Evolutionary conservation across 495 filamentous ascomycete genomes (phyloP).

Genomic region (Penicillium lividum): DNA sequence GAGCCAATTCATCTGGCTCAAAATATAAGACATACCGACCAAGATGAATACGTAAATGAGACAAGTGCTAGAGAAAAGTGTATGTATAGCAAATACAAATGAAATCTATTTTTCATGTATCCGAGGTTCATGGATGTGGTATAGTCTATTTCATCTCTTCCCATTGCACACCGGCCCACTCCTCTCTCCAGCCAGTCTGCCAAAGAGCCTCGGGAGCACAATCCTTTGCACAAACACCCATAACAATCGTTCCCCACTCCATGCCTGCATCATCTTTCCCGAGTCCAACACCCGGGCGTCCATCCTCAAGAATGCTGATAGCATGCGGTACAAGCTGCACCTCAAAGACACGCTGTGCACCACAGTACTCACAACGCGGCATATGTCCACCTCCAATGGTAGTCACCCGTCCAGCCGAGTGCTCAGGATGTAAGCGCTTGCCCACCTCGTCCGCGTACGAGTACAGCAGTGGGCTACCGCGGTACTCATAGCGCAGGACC

Average conservation of each 20-base stretch:
- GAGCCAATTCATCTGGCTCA: conserved; percentile 11
- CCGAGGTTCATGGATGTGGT: not conserved
- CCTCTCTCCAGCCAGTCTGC: conserved; percentile 74
- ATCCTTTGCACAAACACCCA: conserved; percentile 78
- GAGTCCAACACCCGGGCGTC: conserved; percentile 62
- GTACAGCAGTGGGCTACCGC: conserved; percentile 79
- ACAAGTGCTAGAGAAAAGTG: too few relatives aligned
- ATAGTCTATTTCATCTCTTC: conserved; percentile 62
- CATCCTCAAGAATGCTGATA: conserved; percentile 84
- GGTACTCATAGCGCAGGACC: conserved; percentile 88
- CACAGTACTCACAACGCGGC: conserved; percentile 77
- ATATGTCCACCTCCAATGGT: conserved; percentile 46
- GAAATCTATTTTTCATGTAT: not conserved
- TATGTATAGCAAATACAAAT: not conserved
- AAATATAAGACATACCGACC: conserved; percentile 18
- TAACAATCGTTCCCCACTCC: conserved; percentile 97
- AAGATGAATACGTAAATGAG: not conserved
- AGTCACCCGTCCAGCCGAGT: conserved; percentile 28
- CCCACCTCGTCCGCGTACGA: conserved; percentile 73
- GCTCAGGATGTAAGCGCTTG: conserved; percentile 52
- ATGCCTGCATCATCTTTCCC: conserved; percentile 71
- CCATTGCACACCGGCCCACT: conserved; percentile 98
- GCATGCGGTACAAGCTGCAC: conserved; percentile 88
- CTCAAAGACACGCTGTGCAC: conserved; percentile 77
- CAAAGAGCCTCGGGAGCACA: conserved; percentile 59